Base-by-base conservation (phyloP, 2,329 filamentous ascomycete genomes). In the Xylariales sp. region DNA sequence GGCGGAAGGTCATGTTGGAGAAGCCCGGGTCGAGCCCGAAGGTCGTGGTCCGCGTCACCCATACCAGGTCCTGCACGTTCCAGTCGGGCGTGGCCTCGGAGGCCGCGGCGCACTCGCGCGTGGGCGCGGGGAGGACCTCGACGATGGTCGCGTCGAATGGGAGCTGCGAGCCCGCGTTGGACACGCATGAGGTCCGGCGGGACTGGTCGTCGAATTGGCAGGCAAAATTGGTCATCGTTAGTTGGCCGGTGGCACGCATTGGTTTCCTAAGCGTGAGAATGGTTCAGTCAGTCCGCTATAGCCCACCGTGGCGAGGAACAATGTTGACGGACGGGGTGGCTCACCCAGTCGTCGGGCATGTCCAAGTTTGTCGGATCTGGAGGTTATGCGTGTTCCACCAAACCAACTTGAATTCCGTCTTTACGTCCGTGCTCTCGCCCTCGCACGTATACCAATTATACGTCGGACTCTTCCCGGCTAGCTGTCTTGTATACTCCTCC, bases 401-500 rank as follows among this genome's bases (percentile, higher is more conserved):
- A 3, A 67, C 58, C 58, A 67, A 46, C 64, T 41, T 54, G 23
- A 67, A 67, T 59, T 63, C 58, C 0, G 64, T 62, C 64, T 48
- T 58, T 18, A 67, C 64, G 23, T 50, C 53, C 5, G 4, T 3
- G 18, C 59, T 58, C 1, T 3, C 18, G 1, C 58, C 58, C 30
- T 57, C n/a, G 49, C 64, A 67, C 14, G 34, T 4, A 12, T 58
- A 63, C 58, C 64, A 67, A 3, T 41, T 41, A 28, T 67, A 67
- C 36, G 41, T 43, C n/a, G 54, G 48, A 23, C 32, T 30, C 39
- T 14, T 18, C 9, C 54, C 60, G 1, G 59, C 64, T 2, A 67
- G 54, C 43, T 67, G 64, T 9, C 64, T 39, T 5, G 7, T 9
- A 14, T 67, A 67, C 48, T 67, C 64, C 54, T 67, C 64, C 1